Evolutionary conservation across 768 basidiomycete species (phyloP), one percentile per base, ranked within the genome.

Genomic region (Pleurotus tuoliensis): DNA sequence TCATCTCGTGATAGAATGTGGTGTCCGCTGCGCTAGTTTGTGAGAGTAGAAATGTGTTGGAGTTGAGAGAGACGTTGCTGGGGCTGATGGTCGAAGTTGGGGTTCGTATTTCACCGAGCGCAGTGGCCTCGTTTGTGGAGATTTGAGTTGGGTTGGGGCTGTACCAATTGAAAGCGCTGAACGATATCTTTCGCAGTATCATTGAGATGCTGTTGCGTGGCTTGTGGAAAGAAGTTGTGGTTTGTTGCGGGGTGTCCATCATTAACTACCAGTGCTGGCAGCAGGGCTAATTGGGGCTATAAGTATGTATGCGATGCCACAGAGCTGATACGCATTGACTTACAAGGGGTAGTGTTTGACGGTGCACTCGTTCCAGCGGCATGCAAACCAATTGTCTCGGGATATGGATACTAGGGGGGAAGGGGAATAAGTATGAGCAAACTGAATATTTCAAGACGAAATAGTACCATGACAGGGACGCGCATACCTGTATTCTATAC

Each of bases 21-120:
- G 38, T n/a, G 51, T 39, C 41, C 8, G 16, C n/a, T 18, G 15
- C 27, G 30, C 27, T 8, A 30, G 20, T 37, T 16, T 41, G 37
- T 13, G 51, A 18, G 20, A 53, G 38, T 22, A 53, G 38, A 11
- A 39, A 39, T 13, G 41, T 41, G 41, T 41, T 37, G 2, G 51
- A 53, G 51, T 53, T 53, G 6, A 53, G 51, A 18, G 51, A 53
- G n/a, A 53, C 16, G 18, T 22, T 53, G 51, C 51, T 53, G 37
- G 39, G 51, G 8, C 20, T 53, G 20, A 53, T 25, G 38, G 39
- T 15, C 20, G 50, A 13, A 5, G 37, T 24, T 37, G 37, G 12
- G n/a, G 18, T 37, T 39, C 11, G 18, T 18, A 11, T 8, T 3
- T 13, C 41, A 11, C 12, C 13, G 9, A 34, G 37, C 15, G 22